phyloP scores from a whole-genome alignment of 345 rosid species.

The Salix arbutifolia region DNA sequence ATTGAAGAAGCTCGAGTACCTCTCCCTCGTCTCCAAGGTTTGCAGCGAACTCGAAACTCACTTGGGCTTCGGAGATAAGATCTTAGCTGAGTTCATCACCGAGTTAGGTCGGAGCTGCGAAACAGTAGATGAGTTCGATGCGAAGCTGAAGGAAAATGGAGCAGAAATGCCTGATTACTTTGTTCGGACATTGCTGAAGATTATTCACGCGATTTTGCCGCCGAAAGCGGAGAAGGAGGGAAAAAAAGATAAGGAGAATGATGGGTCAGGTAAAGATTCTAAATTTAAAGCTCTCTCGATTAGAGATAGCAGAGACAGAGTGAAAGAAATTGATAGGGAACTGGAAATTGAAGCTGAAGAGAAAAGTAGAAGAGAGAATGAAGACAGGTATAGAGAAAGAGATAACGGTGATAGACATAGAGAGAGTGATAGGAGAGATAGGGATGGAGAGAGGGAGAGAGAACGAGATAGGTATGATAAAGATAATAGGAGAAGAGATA shows the following conservation, averaged over 20 bases:
- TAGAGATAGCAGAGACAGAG: constrained; percentile 1
- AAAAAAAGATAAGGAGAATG: constrained; percentile 20
- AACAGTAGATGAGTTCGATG: constrained; percentile 67
- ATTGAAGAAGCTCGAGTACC: constrained; percentile 46
- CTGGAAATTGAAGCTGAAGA: constrained; percentile 9
- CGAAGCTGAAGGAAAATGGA: constrained; percentile 61
- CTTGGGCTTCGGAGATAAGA: constrained; percentile 68
- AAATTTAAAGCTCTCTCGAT: constrained; percentile 34
- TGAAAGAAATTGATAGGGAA: constrained; percentile 7
- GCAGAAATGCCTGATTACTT: constrained; percentile 93
- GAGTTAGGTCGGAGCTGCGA: constrained; percentile 57
- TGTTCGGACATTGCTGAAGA: constrained; percentile 65
- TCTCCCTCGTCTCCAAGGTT: constrained; percentile 78
- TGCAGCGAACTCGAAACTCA: constrained; percentile 78
- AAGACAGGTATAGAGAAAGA: constrained; percentile 32
- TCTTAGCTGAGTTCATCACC: constrained; percentile 71
- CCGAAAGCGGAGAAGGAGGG: constrained; percentile 39
- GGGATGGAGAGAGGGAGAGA: constrained; percentile 27
- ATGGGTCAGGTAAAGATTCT: constrained; percentile 30
- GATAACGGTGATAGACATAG: constrained; percentile 24
- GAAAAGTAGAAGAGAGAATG: not conserved
- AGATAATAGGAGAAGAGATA: constrained; percentile 6
- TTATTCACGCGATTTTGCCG: constrained; percentile 83
- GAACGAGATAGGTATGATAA: constrained; percentile 3
- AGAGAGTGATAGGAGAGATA: constrained; percentile 19